phyloP scores from a whole-genome alignment of 768 basidiomycete genomes.

The Cystobasidium onofrii region DNA sequence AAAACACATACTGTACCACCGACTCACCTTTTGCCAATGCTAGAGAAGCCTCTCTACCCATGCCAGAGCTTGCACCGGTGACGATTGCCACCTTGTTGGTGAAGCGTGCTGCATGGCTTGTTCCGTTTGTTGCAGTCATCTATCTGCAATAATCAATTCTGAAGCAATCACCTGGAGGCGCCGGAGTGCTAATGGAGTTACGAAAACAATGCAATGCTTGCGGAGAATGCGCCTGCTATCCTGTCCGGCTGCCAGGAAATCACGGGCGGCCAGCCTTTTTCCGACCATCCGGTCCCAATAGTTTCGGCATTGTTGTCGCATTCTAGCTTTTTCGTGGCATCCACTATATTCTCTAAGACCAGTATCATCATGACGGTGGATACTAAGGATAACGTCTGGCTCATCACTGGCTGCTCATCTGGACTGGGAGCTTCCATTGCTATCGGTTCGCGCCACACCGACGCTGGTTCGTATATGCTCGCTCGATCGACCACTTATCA shows the following conservation, averaged over 20 bases:
- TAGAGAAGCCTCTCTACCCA: neutral
- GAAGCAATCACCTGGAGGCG: neutral
- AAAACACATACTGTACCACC: neutral
- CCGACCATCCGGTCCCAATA: neutral
- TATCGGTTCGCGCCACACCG: neutral
- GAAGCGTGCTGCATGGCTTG: neutral
- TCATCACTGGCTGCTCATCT: conserved; percentile 16
- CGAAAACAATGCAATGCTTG: neutral
- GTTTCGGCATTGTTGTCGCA: neutral
- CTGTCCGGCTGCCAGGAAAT: neutral
- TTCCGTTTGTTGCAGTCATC: neutral
- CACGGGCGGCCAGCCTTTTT: neutral
- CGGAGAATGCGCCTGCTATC: neutral
- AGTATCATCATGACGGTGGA: neutral
- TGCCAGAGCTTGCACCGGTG: neutral
- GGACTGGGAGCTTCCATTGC: conserved; percentile 1
- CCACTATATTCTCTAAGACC: neutral
- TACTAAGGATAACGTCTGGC: conserved; percentile 5
- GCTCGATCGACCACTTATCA: neutral
- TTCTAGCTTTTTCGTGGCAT: neutral
- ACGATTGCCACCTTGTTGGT: conserved; percentile 7
- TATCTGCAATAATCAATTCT: too few relatives aligned
- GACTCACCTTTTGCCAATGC: neutral
- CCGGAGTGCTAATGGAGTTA: neutral
- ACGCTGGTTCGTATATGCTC: neutral